Base-by-base conservation (phyloP, 495 filamentous ascomycete genomes). In the Tuber calosporum region DNA sequence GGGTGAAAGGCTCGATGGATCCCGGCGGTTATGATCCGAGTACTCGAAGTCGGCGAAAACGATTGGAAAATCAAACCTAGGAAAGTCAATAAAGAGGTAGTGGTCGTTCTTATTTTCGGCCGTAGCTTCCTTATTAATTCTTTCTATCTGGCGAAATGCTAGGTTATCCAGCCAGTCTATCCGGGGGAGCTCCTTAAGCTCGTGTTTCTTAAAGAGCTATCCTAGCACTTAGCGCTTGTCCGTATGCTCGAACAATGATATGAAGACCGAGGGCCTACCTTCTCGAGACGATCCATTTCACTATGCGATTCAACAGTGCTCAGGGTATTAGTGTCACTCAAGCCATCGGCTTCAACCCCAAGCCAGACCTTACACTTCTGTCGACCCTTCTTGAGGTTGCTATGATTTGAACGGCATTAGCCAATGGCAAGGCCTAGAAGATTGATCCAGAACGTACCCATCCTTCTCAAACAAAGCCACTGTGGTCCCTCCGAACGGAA, bases 21-120 rank as follows among this genome's bases (percentile, higher is more conserved):
- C 95, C 92, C 17, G 91, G 93, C 1, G 90, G 88, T 26, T 62
- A 92, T 91, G 67, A 69, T 69, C 53, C 2, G 69, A 68, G 79
- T 99, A 99, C 82, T 97, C 92, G 73, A 94, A 89, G 83, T 99
- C 95, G 6, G 91, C 90, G 85, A 95, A 99, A 43, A 97, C 93
- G 48, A 99, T 89, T 4, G 96, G 93, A 79, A 97, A 96, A 82
- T 99, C 94, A 78, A 97, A 99, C 19, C 93, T 89, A 11, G 93
- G 95, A 71, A 99, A 89, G 72, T 98, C 96, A 71, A 99, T 87
- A 76, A 94, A 92, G 37, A 99, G 86, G 58, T 78, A 81, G 40
- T 81, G 80, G n/a, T 79, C 80, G 36, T 78, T 72, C 58, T 79
- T 77, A 26, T 71, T 43, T 43, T 79, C 75, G 45, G 67, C 72